Conservation (phyloP, 2,329 filamentous ascomycete genomes). For the Plectosphaerella plurivora region DNA sequence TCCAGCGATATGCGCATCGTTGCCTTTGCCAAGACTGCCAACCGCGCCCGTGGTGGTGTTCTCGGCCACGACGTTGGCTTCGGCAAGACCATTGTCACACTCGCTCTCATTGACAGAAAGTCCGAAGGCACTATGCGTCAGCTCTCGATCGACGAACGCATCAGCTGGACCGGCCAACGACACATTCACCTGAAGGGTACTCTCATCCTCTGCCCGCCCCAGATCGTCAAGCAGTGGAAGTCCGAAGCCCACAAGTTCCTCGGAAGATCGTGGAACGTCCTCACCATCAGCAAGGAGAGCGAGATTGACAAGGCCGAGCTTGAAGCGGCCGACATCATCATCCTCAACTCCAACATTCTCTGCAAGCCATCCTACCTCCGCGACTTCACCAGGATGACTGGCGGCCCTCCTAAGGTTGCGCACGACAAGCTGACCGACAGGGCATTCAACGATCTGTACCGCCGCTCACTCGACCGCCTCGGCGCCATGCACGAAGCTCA, state of each 20-base stretch:
- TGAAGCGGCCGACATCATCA: conserved; percentile 29
- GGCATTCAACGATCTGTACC: conserved; percentile 6
- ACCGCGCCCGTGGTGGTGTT: conserved; percentile 29
- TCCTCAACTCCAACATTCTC: conserved; percentile 21
- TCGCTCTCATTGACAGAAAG: conserved; percentile 29
- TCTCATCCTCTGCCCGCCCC: conserved; percentile 32
- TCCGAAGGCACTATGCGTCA: neutral
- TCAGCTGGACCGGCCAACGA: conserved; percentile 1
- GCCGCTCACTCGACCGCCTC: neutral
- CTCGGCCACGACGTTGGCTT: conserved; percentile 39
- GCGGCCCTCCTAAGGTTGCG: conserved; percentile 5
- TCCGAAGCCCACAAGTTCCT: conserved; percentile 25
- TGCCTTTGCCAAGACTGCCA: conserved; percentile 21
- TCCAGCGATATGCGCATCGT: conserved; percentile 26
- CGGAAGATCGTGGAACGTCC: conserved; percentile 10
- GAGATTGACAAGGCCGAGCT: conserved; percentile 13
- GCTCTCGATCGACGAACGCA: conserved; percentile 12
- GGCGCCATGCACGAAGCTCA: too few species aligned
- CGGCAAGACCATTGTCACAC: conserved; percentile 37
- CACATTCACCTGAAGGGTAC: conserved; percentile 24
- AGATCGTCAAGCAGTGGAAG: conserved; percentile 35
- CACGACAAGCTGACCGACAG: neutral
- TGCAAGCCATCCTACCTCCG: neutral
- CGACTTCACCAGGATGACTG: conserved; percentile 2
- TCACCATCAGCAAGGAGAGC: conserved; percentile 16